These are phyloP conservation scores for Saccharomycopsis sp. DNA, from an alignment of 805 yeast genomes.

Conservation along the genomic window DNA sequence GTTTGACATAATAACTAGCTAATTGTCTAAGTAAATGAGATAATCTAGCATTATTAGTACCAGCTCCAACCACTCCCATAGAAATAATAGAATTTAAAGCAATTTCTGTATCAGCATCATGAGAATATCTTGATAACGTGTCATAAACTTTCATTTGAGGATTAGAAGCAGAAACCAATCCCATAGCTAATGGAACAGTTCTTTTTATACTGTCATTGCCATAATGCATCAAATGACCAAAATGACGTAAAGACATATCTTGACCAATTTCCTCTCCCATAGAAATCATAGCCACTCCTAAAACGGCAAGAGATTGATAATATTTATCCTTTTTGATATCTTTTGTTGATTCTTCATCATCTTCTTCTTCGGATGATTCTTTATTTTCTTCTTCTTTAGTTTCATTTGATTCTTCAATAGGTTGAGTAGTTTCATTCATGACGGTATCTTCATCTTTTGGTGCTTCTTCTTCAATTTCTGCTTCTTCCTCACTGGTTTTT, in stretches of 20 bases:
- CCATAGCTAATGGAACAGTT: slow-evolving; percentile 98
- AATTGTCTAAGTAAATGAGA: slow-evolving; percentile 93
- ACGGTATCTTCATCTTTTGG: slow-evolving; percentile 21
- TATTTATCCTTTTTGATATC: slow-evolving; percentile 37
- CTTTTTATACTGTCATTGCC: slow-evolving; percentile 86
- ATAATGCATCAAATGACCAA: slow-evolving; percentile 95
- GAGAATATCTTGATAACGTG: slow-evolving; percentile 90
- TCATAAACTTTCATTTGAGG: slow-evolving; percentile 97
- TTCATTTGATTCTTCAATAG: slow-evolving; percentile 26
- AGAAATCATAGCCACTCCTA: slow-evolving; percentile 89
- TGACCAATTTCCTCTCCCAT: slow-evolving; percentile 98
- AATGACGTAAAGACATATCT: slow-evolving; percentile 95
- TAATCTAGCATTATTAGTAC: slow-evolving; percentile 95
- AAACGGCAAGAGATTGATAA: slow-evolving; percentile 79
- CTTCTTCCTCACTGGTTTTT: slow-evolving; percentile 32
- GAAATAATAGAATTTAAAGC: slow-evolving; percentile 91
- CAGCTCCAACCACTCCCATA: slow-evolving; percentile 98
- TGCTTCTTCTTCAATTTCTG: slow-evolving; percentile 25
- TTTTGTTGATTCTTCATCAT: slow-evolving; percentile 15
- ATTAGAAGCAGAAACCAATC: slow-evolving; percentile 81
- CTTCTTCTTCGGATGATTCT: slow-evolving; percentile 18
- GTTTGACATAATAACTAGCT: slow-evolving; percentile 86
- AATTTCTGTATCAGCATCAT: slow-evolving; percentile 88
- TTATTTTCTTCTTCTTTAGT: slow-evolving; percentile 22
- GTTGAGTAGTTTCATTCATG: slow-evolving; percentile 24